Evolutionary conservation across 2,329 filamentous ascomycete genomes (phyloP).

Genomic region (Colletotrichum liriopes): DNA sequence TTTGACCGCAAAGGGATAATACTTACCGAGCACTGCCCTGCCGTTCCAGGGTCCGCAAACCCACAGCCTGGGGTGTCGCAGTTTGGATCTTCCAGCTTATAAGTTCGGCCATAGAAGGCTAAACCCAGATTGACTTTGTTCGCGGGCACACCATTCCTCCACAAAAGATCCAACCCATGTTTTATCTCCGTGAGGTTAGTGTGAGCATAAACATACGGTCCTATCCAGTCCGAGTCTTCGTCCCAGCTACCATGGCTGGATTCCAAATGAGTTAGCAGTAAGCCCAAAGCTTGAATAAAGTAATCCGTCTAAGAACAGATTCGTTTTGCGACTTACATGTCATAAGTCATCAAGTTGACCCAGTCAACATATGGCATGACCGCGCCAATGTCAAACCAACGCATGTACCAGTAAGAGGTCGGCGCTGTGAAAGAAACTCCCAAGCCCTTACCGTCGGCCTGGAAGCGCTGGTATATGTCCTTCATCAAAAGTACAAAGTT

Average conservation of each 20-base stretch:
- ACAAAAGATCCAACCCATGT: conserved; percentile 58
- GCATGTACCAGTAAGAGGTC: too few species aligned
- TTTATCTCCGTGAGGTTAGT: conserved; percentile 66
- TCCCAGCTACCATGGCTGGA: conserved; percentile 14
- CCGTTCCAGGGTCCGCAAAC: conserved; percentile 44
- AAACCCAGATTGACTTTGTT: conserved; percentile 58
- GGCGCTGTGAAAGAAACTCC: too few species aligned
- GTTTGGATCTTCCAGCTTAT: background rate
- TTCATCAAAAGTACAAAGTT: too few species aligned
- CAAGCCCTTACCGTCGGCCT: too few species aligned
- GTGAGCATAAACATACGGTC: conserved; percentile 52
- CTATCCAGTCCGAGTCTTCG: too few species aligned
- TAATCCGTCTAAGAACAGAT: too few species aligned
- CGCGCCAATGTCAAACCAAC: too few species aligned
- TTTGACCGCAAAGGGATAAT: too few species aligned
- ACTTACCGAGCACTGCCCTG: too few species aligned
- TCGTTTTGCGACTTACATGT: background rate
- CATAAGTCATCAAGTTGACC: too few species aligned
- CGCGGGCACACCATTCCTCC: conserved; percentile 59
- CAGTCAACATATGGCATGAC: too few species aligned
- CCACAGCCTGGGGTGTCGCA: conserved; percentile 17
- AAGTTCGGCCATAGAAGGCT: background rate
- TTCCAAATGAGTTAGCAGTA: conserved; percentile 45
- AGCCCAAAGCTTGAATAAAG: background rate
- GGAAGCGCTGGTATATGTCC: too few species aligned